These are phyloP conservation scores for Salvia splendens DNA, from an alignment of 257 asterid genomes.

Conservation along the genomic window DNA sequence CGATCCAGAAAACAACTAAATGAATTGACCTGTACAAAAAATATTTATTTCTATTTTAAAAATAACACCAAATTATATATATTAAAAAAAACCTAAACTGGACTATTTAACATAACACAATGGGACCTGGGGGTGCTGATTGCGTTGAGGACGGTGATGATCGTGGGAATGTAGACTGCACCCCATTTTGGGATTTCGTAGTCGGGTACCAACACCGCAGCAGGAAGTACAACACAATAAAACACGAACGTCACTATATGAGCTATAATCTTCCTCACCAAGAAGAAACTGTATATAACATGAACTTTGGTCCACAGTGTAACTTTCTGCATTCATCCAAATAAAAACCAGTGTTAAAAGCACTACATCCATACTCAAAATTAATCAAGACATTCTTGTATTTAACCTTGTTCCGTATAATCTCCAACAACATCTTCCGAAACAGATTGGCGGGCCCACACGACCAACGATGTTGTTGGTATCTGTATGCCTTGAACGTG, in stretches of 20 bases:
- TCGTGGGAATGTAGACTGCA: constrained; percentile 73
- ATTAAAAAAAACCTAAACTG: not conserved
- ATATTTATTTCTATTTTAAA: no score
- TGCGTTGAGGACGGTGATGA: constrained; percentile 77
- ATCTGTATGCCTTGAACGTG: constrained; percentile 87
- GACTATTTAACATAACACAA: not conserved
- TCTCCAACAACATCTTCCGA: constrained; percentile 78
- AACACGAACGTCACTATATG: constrained; percentile 80
- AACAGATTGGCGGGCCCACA: constrained; percentile 98
- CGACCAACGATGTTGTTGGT: constrained; percentile 98
- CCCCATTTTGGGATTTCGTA: constrained; percentile 88
- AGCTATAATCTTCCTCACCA: constrained; percentile 84
- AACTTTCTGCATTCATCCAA: constrained; percentile 67
- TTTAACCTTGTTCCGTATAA: constrained; percentile 69
- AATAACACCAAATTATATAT: not conserved
- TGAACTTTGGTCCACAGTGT: constrained; percentile 78
- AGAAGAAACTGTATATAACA: constrained; percentile 91
- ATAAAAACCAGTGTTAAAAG: not conserved
- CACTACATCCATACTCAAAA: not conserved
- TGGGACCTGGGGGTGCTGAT: constrained; percentile 86
- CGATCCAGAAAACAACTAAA: constrained; percentile 82
- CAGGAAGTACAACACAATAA: constrained; percentile 78
- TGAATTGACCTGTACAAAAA: constrained; percentile 60
- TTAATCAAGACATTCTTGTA: not conserved
- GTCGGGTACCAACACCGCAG: constrained; percentile 88